These are phyloP conservation scores for Aristolochia californica DNA, from an alignment of 164 flowering plant species.

Conservation along the genomic window DNA sequence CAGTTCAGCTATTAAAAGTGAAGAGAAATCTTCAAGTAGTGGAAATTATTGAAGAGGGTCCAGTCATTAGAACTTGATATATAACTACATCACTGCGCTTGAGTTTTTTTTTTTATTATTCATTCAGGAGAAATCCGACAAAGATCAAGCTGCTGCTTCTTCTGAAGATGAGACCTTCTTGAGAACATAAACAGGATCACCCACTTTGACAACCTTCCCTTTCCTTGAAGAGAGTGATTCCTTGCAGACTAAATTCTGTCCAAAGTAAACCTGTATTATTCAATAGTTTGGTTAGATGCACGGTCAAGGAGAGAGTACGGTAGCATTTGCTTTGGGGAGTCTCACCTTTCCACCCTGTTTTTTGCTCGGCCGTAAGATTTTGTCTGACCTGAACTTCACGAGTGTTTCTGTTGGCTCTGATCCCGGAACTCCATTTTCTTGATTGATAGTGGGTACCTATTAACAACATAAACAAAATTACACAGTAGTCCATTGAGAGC, in stretches of 20 bases:
- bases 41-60: too few relatives aligned
- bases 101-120: too few relatives aligned
- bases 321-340: background rate
- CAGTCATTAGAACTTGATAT: too few relatives aligned
- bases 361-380: constrained; percentile 42
- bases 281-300: background rate
- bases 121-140: too few relatives aligned
- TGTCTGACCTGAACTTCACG: constrained; percentile 55
- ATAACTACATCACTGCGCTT: too few relatives aligned
- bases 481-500: background rate
- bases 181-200: constrained; percentile 53
- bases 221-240: constrained; percentile 27
- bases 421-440: constrained; percentile 52
- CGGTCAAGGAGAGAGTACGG: background rate
- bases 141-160: constrained; percentile 50
- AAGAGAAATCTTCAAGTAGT: too few relatives aligned
- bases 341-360: constrained; percentile 61
- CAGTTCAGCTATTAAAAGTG: too few relatives aligned
- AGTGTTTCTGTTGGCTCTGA: constrained; percentile 67
- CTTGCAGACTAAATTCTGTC: constrained; percentile 62
- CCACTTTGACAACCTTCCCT: constrained; percentile 42
- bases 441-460: constrained; percentile 77
- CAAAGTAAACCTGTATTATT: constrained; percentile 63
- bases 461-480: background rate
- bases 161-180: constrained; percentile 37